Evolutionary conservation across 257 asterid genomes (phyloP), one percentile per base, ranked within the genome.

Genomic region (Nyctanthes arbortristis): DNA sequence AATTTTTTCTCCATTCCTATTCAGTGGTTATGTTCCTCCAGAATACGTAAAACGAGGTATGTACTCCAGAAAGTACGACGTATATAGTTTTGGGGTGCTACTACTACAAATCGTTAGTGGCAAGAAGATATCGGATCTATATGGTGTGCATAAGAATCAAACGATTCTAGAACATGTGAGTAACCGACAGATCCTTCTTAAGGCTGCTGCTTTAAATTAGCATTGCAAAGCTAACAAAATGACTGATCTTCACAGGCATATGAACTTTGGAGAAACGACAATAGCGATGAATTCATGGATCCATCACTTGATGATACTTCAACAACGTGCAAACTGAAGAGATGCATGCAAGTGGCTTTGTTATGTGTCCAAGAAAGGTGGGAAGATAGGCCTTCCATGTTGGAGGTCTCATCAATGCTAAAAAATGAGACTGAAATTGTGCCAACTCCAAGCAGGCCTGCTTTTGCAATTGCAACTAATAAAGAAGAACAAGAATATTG

Each of bases 81-180:
- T n/a, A n/a, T n/a, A n/a, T n/a, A n/a, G n/a, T n/a, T n/a, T n/a
- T n/a, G n/a, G n/a, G n/a, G n/a, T n/a, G n/a, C n/a, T n/a, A n/a
- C n/a, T n/a, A n/a, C n/a, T n/a, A n/a, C n/a, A n/a, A n/a, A n/a
- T n/a, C n/a, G n/a, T n/a, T n/a, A n/a, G n/a, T n/a, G n/a, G n/a
- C n/a, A n/a, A n/a, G n/a, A n/a, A n/a, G n/a, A n/a, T n/a, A n/a
- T n/a, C n/a, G n/a, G n/a, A n/a, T n/a, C n/a, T n/a, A n/a, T n/a
- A n/a, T n/a, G n/a, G n/a, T n/a, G n/a, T n/a, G n/a, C n/a, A n/a
- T n/a, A n/a, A n/a, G n/a, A n/a, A n/a, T n/a, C n/a, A n/a, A n/a
- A n/a, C n/a, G n/a, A n/a, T n/a, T n/a, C 74, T 80, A n/a, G 74
- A 77, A 66, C 70, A 77, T 18, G 84, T 80, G 69, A 65, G 76